Evolutionary conservation across 768 basidiomycete species (phyloP), one percentile per base, ranked within the genome.

Genomic region (Leccinum imitatum): DNA sequence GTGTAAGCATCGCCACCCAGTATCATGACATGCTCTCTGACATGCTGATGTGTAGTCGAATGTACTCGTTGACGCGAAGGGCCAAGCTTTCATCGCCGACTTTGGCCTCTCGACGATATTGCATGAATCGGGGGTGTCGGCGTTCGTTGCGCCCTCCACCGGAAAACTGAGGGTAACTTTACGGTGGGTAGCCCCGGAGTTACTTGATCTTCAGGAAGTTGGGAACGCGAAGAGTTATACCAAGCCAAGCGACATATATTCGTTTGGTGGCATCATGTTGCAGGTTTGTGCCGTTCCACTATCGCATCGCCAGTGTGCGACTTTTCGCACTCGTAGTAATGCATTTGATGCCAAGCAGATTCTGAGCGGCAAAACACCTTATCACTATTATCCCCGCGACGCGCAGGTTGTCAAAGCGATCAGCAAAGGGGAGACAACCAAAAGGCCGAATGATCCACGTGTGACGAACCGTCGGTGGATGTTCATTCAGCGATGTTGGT

Each of bases 131-230:
- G 67, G 73, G 50, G 67, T 71, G 1, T 51, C 51, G 10, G 71
- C 71, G 13, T 76, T 75, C 47, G 59, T 19, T 68, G 51, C 31
- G 6, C 78, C 51, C 74, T 74, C 14, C 77, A 76, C 15, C 6
- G 25, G 47, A 48, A 50, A 51, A 30, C 23, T 9, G 51, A 53
- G 27, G 11, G 31, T 23, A 23, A 23, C 23, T 23, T 23, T 23
- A 23, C 23, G 23, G 23, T 23, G 23, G 23, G 23, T 23, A 23
- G 23, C 23, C 23, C 23, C 23, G 23, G 23, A 23, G 23, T 23
- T 23, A 23, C 23, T 23, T 23, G 23, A 23, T 23, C 23, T 23
- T 23, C 23, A 23, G 23, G 23, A 23, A 23, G 23, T 23, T 23
- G 23, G 23, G 23, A 23, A 23, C 23, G 23, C 23, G 23, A 23